Base-by-base conservation (phyloP, 148 eudicot species). In the Nepenthes mirabilis region DNA sequence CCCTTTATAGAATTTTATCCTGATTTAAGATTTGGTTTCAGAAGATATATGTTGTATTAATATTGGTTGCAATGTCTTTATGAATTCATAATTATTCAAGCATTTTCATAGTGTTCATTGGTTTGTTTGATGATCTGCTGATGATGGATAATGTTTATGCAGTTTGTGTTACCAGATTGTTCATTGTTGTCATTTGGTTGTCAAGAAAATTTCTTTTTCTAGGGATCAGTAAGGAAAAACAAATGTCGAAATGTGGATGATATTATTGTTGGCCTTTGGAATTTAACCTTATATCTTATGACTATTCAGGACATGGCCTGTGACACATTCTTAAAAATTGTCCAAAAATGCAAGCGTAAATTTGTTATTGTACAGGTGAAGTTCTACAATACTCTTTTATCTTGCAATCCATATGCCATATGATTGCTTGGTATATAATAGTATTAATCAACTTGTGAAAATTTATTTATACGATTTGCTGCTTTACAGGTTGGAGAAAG, bases 331-430 rank as follows among this genome's bases (percentile, higher is more conserved):
- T 70, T 94, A 74, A 94, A 94, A 73, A 94, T 94, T 74, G 95
- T 94, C 45, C 99, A 94, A 69, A 94, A 89, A 65, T 94, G 99
- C 97, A 94, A 76, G 71, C 97, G 97, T 9, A 94, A 89, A 74
- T 94, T 94, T 74, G 99, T 94, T 61, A 65, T 89, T 36, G 74
- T 86, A 40, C 99, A 94, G 93, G 99, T 90, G 74, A 51, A 13
- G 11, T 52, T 51, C 4, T 8, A 40, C 4, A 40, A 8, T 3
- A 40, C 45, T 40, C 45, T 40, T 23, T 23, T 23, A 23, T 23
- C 23, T 23, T 0, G 23, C 23, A 23, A 23, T 23, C 23, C 23
- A 23, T 23, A 23, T 23, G 23, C 23, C 23, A 23, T 23, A 23
- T 23, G 23, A 23, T 23, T 23, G 23, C 23, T 23, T 23, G 23